Evolutionary conservation across 106 monocot species (phyloP), one percentile per base, ranked within the genome.

Genomic region (Dendrobium chrysotoxum): DNA sequence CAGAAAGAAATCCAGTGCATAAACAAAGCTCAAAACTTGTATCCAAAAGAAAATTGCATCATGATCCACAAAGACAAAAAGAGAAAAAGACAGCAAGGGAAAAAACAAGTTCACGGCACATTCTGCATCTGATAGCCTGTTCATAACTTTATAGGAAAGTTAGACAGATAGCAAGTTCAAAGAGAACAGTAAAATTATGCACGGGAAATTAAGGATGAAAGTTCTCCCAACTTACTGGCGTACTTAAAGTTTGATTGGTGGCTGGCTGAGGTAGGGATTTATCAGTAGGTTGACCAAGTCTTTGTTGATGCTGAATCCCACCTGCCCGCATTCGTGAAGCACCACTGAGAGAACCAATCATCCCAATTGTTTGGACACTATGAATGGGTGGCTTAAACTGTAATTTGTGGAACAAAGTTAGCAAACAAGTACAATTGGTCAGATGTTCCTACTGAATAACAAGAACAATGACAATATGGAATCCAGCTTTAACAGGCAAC

Each of bases 341-440:
- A 74, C 74, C 4, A 35, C 70, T 16, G 35, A 70, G 70, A 70
- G 70, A 70, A 35, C 70, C 74, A 41, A 74, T 74, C 74, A 41
- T 74, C 74, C 74, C 74, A 74, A 74, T 74, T 42, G 74, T 74
- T 40, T 74, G 74, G 41, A 74, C 74, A 74, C 18, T 15, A 74
- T 41, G 40, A 74, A 42, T 21, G 20, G 74, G 41, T 30, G 74
- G 40, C 74, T 42, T 74, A 40, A 74, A 42, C 74, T 74, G 74
- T 42, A 74, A 40, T 40, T 74, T 74, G 20, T 26, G 11, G 13
- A 31, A 70, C 25, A 17, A 31, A 70, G 31, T 35, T 70, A 70
- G 15, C 15, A 70, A 70, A 70, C 35, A 70, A 70, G 10, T 35
- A 70, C 35, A 70, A 70, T 70, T 70, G 35, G 61, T 0, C 50